Evolutionary conservation across 2,329 filamentous ascomycete genomes (phyloP), one percentile per base, ranked within the genome.

Genomic region (Alternaria gaisen): DNA sequence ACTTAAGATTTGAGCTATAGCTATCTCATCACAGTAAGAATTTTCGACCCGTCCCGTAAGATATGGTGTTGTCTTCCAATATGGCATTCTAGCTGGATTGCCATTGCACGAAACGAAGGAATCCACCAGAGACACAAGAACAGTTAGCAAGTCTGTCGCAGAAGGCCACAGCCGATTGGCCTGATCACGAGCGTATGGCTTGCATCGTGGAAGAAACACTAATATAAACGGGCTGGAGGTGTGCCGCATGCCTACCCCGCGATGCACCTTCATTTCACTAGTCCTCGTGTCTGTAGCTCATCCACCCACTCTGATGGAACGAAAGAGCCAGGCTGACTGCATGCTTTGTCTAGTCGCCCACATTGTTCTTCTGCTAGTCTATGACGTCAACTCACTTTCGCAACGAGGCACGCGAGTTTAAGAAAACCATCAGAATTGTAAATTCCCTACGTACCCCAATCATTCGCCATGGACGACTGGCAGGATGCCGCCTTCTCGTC

Each of bases 401-500:
- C 50, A 34, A 54, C 41, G 16, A 56, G 38, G 32, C 42, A 50
- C 57, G 36, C n/a, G 16, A 32, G 56, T 38, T 43, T 10, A 30
- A 18, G 14, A 38, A 20, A 16, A 18, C 52, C 22, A 34, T 24
- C 8, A n/a, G 11, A 46, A 12, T 36, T 40, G 26, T 26, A 3
- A 9, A 26, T 16, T 16, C 30, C 24, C 9, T 6, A 28, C 12
- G 16, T 5, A 5, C 11, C n/a, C 18, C 16, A 8, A n/a, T 12
- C 7, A 10, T 34, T 48, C n/a, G 12, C 28, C 44, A 60, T 56
- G 53, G 38, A 55, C 18, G 70, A 72, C 56, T 72, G 70, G 70
- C 69, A 72, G 58, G 65, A 71, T 36, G 61, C 65, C 14, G 69
- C 66, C 16, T 65, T 72, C 52, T 61, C 58, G 20, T 65, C 66